Evolutionary conservation across 805 yeast genomes (phyloP), one percentile per base, ranked within the genome.

Genomic region (Candida lessepsii): DNA sequence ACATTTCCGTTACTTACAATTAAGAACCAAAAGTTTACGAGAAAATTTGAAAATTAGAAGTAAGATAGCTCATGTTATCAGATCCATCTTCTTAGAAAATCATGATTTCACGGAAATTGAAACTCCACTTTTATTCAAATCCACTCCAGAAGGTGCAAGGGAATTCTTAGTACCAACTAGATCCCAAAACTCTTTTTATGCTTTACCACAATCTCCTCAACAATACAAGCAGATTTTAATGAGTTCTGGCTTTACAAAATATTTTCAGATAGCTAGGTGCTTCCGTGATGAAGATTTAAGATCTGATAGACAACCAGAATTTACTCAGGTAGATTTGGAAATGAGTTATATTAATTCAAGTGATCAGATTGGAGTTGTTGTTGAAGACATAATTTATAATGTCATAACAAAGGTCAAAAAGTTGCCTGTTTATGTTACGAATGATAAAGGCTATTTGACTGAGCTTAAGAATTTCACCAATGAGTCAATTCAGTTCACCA

Each of bases 101-200:
- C 71, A 67, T 48, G 54, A 50, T 1, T 93, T 93, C 58, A 75
- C 76, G 0, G 98, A 93, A 55, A 73, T 93, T 20, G 99, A 91
- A 57, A 93, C 99, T 0, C 99, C 99, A 1, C 59, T 91, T 5
- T 64, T 93, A 20, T 93, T 93, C 71, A 90, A 93, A 56, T 86
- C 96, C 1, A 93, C 99, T 0, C 99, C 99, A 0, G 99, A 93
- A 61, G 99, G 99, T 11, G 99, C 99, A 1, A 72, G 95, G 27
- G 99, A 93, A 61, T 93, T 91, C 58, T 62, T 93, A 35, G 97
- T 93, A 0, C 99, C 99, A 1, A 87, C 97, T 0, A 73, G 98
- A 48, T 65, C 74, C 11, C 56, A 65, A 1, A 63, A 69, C 19
- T 54, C 61, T 14, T 84, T 86, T 60, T 93, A 91, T 58, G 97